Percentiles rank a stretch among this genome's conserved stretches.
Evolutionary conservation across 192 early-diverging fungal species (phyloP).

Genomic region (Pilobolus umbonatus): DNA sequence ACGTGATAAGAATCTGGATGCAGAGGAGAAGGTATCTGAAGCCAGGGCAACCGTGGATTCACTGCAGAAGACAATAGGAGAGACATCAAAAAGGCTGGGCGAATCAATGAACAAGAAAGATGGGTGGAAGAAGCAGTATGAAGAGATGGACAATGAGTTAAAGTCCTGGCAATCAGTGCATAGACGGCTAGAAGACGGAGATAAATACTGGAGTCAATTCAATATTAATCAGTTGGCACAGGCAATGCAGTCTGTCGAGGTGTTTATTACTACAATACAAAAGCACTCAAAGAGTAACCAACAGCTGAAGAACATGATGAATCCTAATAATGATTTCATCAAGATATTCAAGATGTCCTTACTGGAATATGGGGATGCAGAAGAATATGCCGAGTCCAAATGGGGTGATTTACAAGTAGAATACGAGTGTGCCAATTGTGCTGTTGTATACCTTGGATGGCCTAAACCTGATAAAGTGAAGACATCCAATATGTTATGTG

Average conservation of each 20-base stretch:
- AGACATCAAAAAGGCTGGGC: background rate
- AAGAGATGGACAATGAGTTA: background rate
- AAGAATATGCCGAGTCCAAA: conserved; percentile 9
- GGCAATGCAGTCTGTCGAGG: background rate
- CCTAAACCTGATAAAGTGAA: conserved; percentile 25
- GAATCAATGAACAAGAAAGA: conserved; percentile 5
- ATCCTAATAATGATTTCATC: conserved; percentile 8
- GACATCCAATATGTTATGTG: conserved; percentile 17
- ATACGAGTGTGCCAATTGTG: conserved; percentile 21
- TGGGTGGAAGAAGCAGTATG: background rate
- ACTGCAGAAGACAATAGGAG: conserved; percentile 10
- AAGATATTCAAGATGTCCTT: conserved; percentile 6
- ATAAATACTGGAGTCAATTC: conserved; percentile 12
- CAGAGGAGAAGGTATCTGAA: conserved; percentile 23
- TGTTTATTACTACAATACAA: background rate
- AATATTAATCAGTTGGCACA: conserved; percentile 2
- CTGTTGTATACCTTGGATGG: conserved; percentile 12
- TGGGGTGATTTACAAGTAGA: conserved; percentile 16
- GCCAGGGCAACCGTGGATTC: conserved; percentile 5
- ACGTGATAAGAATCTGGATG: conserved; percentile 21
- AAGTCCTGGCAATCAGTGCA: background rate
- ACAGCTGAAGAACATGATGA: background rate
- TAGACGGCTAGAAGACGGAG: conserved; percentile 5
- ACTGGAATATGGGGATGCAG: conserved; percentile 16
- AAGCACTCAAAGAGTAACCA: background rate